phyloP scores from a whole-genome alignment of 331 rosid genomes.

The Acacia pycnantha region DNA sequence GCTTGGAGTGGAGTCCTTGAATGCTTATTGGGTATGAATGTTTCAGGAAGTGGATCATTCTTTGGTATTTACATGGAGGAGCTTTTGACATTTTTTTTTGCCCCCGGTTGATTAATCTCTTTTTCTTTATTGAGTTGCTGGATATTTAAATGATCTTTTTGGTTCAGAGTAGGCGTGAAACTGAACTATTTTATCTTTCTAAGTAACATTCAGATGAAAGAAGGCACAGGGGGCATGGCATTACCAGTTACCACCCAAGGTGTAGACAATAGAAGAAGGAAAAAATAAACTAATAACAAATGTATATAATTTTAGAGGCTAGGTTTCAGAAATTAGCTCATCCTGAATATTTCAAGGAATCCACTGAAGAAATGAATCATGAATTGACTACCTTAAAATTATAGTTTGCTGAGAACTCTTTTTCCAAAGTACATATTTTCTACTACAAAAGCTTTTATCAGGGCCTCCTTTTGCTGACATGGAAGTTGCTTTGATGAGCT shows the following conservation, averaged over 20 bases:
- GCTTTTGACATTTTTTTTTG: constrained; percentile 3
- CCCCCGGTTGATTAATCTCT: neutral
- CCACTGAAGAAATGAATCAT: neutral
- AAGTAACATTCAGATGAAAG: neutral
- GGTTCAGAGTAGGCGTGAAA: neutral
- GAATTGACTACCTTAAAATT: neutral
- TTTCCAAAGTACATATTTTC: neutral
- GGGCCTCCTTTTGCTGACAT: neutral
- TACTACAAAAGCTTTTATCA: neutral
- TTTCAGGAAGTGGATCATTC: constrained; percentile 14
- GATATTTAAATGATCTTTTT: neutral
- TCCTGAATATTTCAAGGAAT: neutral
- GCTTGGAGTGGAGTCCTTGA: neutral
- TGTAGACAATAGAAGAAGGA: neutral
- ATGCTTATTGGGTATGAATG: constrained; percentile 1
- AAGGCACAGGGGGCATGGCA: neutral
- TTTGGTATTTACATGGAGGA: neutral
- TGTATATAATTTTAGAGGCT: neutral
- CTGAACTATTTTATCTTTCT: neutral
- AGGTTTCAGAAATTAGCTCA: neutral
- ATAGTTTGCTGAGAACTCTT: neutral
- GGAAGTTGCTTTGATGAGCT: neutral
- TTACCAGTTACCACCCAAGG: neutral
- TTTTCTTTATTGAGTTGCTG: neutral
- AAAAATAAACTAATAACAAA: neutral